phyloP scores from a whole-genome alignment of 805 yeast genomes.

The Metschnikowia kunwiensis region DNA sequence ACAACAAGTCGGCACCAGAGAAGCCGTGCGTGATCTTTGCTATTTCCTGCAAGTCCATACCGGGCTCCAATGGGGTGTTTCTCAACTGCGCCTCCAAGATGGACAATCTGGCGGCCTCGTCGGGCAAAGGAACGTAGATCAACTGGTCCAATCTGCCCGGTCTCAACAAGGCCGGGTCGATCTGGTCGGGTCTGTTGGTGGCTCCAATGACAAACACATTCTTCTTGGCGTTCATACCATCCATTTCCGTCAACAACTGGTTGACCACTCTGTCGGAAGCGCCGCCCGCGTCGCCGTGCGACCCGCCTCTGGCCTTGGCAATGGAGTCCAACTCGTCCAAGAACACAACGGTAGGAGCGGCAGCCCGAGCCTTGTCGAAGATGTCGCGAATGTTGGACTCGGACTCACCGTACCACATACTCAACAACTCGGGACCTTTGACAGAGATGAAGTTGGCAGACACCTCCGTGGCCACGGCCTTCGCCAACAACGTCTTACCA shows the following conservation, averaged over 20 bases:
- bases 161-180: slow-evolving; percentile 96
- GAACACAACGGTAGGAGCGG: slow-evolving; percentile 98
- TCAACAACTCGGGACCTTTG: slow-evolving; percentile 92
- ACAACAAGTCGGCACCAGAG: slow-evolving; percentile 98
- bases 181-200: slow-evolving; percentile 98
- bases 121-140: slow-evolving; percentile 98
- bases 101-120: slow-evolving; percentile 88
- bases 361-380: slow-evolving; percentile 97
- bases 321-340: slow-evolving; percentile 97
- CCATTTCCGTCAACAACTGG: slow-evolving; percentile 96
- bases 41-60: slow-evolving; percentile 80
- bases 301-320: slow-evolving; percentile 94
- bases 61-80: slow-evolving; percentile 98
- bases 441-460: slow-evolving; percentile 97
- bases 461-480: slow-evolving; percentile 99
- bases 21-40: slow-evolving; percentile 95
- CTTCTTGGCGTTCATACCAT: slow-evolving; percentile 99
- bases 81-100: slow-evolving; percentile 94
- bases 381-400: slow-evolving; percentile 97
- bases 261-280: slow-evolving; percentile 96
- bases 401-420: slow-evolving; percentile 99
- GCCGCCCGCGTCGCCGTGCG: slow-evolving; percentile 78
- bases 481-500: slow-evolving; percentile 96
- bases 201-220: slow-evolving; percentile 99
- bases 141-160: slow-evolving; percentile 99